Evolutionary conservation across 176 grass and related monocot genomes (phyloP).

Genomic region (Eleusine indica): DNA sequence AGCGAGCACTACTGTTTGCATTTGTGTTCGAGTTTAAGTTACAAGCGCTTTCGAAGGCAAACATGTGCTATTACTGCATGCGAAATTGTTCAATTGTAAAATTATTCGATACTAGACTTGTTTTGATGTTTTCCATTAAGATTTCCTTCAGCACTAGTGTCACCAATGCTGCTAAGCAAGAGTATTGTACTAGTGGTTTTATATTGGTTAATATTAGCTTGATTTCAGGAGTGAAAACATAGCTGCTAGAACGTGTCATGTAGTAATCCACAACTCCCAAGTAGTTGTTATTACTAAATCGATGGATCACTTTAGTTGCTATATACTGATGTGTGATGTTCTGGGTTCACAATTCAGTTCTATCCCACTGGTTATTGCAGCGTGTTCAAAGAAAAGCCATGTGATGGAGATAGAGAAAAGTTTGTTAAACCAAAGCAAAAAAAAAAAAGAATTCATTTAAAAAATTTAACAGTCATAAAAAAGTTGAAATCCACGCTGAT

Average conservation of each 20-base stretch:
- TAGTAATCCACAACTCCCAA: neutral
- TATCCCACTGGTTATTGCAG: neutral
- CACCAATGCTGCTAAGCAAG: neutral
- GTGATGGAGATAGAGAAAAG: neutral
- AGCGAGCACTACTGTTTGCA: neutral
- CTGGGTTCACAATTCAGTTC: neutral
- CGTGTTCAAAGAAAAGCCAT: neutral
- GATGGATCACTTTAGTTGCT: neutral
- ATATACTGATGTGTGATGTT: neutral
- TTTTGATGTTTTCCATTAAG: neutral
- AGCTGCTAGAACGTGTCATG: neutral
- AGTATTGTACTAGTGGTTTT: neutral
- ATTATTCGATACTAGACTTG: neutral
- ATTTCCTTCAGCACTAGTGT: slow-evolving; percentile 4
- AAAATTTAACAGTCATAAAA: neutral
- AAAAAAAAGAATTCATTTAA: neutral
- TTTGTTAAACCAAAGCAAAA: too few relatives aligned
- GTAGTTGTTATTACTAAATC: neutral
- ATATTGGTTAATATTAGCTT: slow-evolving; percentile 1
- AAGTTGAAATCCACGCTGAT: slow-evolving; percentile 23
- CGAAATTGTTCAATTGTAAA: neutral
- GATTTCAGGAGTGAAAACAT: neutral
- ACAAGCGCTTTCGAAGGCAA: neutral
- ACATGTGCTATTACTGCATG: neutral
- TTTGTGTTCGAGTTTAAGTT: neutral